Conservation (phyloP, 2,329 filamentous ascomycete genomes). For the Colletotrichum camelliae region DNA sequence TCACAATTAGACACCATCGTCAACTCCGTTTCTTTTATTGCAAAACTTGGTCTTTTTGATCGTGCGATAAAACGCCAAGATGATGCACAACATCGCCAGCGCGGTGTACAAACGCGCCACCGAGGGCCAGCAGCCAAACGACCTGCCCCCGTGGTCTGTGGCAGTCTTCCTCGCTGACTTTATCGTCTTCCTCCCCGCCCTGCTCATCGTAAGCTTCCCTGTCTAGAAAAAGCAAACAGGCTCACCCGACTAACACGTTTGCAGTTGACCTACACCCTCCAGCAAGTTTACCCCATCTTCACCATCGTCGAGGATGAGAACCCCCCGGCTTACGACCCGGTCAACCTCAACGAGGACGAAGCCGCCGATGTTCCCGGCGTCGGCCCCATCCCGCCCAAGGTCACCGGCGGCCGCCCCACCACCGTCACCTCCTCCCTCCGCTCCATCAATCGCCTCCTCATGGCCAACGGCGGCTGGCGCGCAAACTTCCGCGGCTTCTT, state of each 20-base stretch:
- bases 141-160: conserved; percentile 46
- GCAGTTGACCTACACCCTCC: conserved; percentile 58
- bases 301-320: conserved; percentile 65
- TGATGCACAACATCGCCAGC: conserved; percentile 3
- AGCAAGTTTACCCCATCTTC: conserved; percentile 56
- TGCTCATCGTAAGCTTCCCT: conserved; percentile 44
- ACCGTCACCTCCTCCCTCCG: conserved; percentile 58
- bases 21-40: neutral
- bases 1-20: neutral
- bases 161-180: conserved; percentile 44
- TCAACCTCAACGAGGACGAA: conserved; percentile 48
- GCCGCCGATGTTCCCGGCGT: conserved; percentile 34
- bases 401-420: conserved; percentile 35
- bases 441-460: conserved; percentile 60
- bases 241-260: neutral
- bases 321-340: conserved; percentile 58
- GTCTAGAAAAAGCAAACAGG: neutral
- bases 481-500: conserved; percentile 74
- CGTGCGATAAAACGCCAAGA: neutral
- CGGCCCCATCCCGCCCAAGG: conserved; percentile 21
- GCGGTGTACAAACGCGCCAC: conserved; percentile 39
- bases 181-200: conserved; percentile 49
- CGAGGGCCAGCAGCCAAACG: conserved; percentile 26
- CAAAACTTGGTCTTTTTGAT: neutral
- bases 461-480: conserved; percentile 65